phyloP scores from a whole-genome alignment of 371 early-diverging fungal species.

The Haplosporangium sp. region DNA sequence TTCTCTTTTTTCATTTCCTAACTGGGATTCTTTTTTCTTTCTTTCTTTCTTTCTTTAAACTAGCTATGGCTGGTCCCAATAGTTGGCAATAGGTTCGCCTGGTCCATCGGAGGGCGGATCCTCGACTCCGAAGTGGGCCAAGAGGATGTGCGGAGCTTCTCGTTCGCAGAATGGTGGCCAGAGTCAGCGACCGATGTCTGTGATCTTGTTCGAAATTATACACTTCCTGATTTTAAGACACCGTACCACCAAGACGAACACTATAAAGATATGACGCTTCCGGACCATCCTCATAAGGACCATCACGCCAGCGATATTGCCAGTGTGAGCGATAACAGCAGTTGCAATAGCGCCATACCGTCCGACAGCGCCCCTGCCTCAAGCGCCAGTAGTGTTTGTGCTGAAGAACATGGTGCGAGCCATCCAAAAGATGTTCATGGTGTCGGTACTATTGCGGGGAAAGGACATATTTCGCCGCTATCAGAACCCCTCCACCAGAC shows the following conservation, averaged over 20 bases:
- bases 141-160: conserved; percentile 38
- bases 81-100: conserved; percentile 42
- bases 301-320: conserved; percentile 7
- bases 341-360: conserved; percentile 10
- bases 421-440: not conserved
- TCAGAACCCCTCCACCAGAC: not conserved
- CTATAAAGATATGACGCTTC: conserved; percentile 4
- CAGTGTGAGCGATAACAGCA: conserved; percentile 22
- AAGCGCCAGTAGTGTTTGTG: conserved; percentile 11
- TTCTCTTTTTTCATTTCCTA: too few relatives aligned
- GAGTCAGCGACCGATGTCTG: conserved; percentile 39
- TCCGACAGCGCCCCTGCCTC: conserved; percentile 19
- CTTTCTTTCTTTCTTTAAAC: not conserved
- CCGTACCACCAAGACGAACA: conserved; percentile 6
- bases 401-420: not conserved
- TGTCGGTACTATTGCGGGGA: not conserved
- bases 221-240: conserved; percentile 25
- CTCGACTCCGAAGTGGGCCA: conserved; percentile 34
- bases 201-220: conserved; percentile 42
- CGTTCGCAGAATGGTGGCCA: conserved; percentile 52
- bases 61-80: conserved; percentile 48
- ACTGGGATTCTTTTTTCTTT: not conserved
- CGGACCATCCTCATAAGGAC: not conserved
- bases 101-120: conserved; percentile 44
- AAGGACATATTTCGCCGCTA: too few relatives aligned